Evolutionary conservation across 2,329 filamentous ascomycete species (phyloP).

Genomic region (Acrocalymma vagum): DNA sequence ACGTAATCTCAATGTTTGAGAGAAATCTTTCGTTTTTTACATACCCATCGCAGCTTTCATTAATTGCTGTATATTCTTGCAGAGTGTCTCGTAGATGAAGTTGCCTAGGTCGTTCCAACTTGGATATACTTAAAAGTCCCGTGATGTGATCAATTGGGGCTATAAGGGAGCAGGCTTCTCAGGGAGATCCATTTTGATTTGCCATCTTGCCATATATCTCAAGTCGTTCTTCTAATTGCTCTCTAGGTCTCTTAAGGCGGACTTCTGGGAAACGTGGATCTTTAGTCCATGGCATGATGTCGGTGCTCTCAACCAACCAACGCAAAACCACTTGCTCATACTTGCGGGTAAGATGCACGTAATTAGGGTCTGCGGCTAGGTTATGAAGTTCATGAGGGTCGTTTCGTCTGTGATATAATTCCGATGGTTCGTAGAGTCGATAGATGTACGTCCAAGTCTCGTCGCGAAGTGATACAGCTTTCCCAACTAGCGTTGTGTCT

Average conservation of each 20-base stretch:
- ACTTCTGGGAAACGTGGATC: slow-evolving; percentile 9
- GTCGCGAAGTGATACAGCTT: slow-evolving; percentile 50
- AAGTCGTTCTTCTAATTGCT: slow-evolving; percentile 7
- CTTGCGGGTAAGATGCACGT: neutral
- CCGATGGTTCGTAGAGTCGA: slow-evolving; percentile 54
- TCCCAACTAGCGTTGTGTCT: slow-evolving; percentile 54
- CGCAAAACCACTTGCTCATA: slow-evolving; percentile 4
- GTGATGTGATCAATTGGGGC: too few relatives aligned
- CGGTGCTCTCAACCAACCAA: slow-evolving; percentile 7
- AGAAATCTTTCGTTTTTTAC: too few relatives aligned
- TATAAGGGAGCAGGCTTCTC: too few relatives aligned
- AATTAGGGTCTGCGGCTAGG: slow-evolving; percentile 35
- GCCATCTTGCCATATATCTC: neutral
- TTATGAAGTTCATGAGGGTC: slow-evolving; percentile 54
- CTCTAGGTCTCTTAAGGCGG: slow-evolving; percentile 3
- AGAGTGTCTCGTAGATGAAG: too few relatives aligned
- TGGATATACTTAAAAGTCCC: too few relatives aligned
- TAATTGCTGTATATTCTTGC: too few relatives aligned
- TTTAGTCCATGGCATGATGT: slow-evolving; percentile 7
- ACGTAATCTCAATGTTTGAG: too few relatives aligned
- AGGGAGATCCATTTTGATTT: too few relatives aligned
- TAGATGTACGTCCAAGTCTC: slow-evolving; percentile 55
- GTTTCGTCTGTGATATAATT: slow-evolving; percentile 52
- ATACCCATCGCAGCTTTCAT: too few relatives aligned
- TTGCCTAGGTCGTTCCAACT: too few relatives aligned